Evolutionary conservation across 257 asterid genomes (phyloP), one percentile per base, ranked within the genome.

Genomic region (Nicotiana paniculata): DNA sequence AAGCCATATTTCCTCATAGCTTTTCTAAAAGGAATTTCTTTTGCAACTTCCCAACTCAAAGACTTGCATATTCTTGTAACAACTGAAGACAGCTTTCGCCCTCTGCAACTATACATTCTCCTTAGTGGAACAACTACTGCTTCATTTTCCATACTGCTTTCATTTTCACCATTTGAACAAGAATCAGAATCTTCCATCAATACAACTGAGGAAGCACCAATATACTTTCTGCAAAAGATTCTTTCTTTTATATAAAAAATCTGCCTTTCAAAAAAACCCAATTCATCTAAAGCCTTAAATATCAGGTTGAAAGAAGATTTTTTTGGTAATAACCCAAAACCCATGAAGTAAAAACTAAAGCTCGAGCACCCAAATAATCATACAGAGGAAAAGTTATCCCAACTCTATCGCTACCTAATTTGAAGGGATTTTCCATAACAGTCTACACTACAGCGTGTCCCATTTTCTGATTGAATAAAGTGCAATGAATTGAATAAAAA

Each of bases 1-100:
- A 90, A 85, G 53, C 93, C 97, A 83, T 89, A 87, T 82, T 83
- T 83, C 30, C 86, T 54, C 61, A 87, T 87, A 58, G 92, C 68
- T 78, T 46, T 81, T 30, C 86, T 37, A 59, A 90, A 89, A 16
- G 87, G 68, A 33, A 86, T 65, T 13, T 81, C 72, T 84, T 87
- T 88, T 24, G 90, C 90, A 81, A 81, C 86, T 12, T 67, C 55
- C 93, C 91, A 90, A 70, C 90, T 86, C 74, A 91, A 86, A 54
- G 94, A 87, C 83, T 93, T 93, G 43, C 82, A 33, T 51, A 93
- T 88, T 83, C 91, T 87, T 80, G 81, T 93, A 43, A 88, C 92
- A 81, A 82, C 66, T 13, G 81, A 75, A 80, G 74, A 79, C 18
- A 91, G 77, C 85, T 81, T 63, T 13, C 55, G 72, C 61, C 83